Evolutionary conservation across 306 rosid genomes (phyloP).

Genomic region (Inga leiocalycina): DNA sequence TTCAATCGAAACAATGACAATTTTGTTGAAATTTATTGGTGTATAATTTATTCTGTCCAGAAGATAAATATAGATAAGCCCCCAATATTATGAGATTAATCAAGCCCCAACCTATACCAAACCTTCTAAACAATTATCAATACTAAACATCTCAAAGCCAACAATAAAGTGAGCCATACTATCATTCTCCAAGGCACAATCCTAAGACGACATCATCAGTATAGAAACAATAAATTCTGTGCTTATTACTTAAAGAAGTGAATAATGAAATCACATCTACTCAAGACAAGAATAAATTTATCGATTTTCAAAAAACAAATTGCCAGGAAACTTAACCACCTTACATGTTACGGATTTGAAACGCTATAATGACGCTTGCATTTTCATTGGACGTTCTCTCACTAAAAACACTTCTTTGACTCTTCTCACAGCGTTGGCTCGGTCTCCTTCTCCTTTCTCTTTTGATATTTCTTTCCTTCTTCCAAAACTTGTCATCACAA

Average conservation of each 20-base stretch:
- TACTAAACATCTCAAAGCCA: too few species aligned
- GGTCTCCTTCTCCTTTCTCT: not conserved
- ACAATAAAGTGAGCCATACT: too few species aligned
- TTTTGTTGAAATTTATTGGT: too few species aligned
- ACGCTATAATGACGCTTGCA: not conserved
- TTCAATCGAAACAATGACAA: too few species aligned
- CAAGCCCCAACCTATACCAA: too few species aligned
- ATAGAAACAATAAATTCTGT: too few species aligned
- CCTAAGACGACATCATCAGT: too few species aligned
- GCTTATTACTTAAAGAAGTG: not conserved
- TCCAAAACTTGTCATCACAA: not conserved
- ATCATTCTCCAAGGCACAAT: too few species aligned
- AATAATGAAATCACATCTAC: not conserved
- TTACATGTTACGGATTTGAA: not conserved
- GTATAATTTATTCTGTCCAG: too few species aligned
- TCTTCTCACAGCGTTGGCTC: not conserved
- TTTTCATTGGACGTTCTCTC: not conserved
- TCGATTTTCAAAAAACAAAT: not conserved
- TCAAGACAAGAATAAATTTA: not conserved
- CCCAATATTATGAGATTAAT: too few species aligned
- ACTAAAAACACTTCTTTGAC: not conserved
- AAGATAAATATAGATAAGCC: too few species aligned
- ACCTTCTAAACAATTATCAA: too few species aligned
- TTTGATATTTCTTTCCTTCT: not conserved
- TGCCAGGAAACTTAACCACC: not conserved